Evolutionary conservation across 2,329 filamentous ascomycete genomes (phyloP), one percentile per base, ranked within the genome.

Genomic region (Calcarisporium arbuscula): DNA sequence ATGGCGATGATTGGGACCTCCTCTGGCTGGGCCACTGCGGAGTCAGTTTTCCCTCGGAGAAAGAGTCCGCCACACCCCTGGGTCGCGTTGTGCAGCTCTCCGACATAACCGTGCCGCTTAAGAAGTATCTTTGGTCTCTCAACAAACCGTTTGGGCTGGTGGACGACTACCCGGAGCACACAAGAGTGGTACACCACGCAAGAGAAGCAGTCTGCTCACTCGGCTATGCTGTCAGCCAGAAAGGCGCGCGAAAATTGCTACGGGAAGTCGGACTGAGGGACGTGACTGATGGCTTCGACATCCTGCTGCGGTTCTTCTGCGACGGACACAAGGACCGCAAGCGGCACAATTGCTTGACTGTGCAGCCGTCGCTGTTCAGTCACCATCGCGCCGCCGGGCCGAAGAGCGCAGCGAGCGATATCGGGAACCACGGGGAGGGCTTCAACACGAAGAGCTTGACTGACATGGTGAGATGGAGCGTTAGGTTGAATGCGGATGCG

Each of bases 11-110:
- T 38, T 74, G 70, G 70, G 69, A 74, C 38, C 40, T 72, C 4
- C 58, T 73, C 8, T 72, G 68, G 68, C 47, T 70, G 1, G 70
- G 70, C 17, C 65, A 69, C 44, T 71, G 68, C 38, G 64, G 64
- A 5, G 56, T 57, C 48, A 43, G 50, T 16, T 55, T 62, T 29
- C 50, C 55, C 15, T 30, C 17, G 12, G 14, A 38, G 30, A 32
- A 37, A 20, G 34, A 45, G 18, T 11, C 26, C n/a, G 26, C 30
- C 1, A 41, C 53, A 3, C 48, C 58, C 3, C 51, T 51, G 23
- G 51, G 49, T 0, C 52, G 57, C 5, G 47, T 64, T 6, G 47
- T 57, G n/a, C 49, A 45, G 17, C 23, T 38, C 3, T 34, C 55
- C 28, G 62, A 67, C 35, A 27, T 22, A 2, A 66, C 63, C 0